Evolutionary conservation across 805 yeast genomes (phyloP), one percentile per base, ranked within the genome.

Genomic region (Candida golubevii): DNA sequence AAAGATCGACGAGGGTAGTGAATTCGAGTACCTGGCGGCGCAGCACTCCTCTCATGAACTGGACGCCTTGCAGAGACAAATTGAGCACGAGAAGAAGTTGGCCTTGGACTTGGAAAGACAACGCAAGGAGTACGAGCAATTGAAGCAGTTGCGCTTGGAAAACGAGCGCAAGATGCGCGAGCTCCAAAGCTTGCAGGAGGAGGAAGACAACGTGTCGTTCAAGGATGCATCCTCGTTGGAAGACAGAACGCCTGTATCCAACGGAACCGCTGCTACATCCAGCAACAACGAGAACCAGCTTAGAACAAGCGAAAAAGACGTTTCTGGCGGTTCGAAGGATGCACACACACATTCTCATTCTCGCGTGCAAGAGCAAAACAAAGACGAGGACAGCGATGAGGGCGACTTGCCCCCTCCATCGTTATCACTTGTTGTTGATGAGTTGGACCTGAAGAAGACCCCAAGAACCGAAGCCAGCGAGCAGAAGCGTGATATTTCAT

Each of bases 51-150:
- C 44, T 8, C 39, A 45, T 54, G 42, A 62, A 60, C 49, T 57
- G 38, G 51, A 58, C 44, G 61, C 47, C 35, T 54, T 71, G 26
- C 62, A 66, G 45, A 51, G 60, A 42, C 65, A 72, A 51, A 59
- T 72, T 15, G 68, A 62, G 37, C 53, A 66, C 44, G 78, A 75
- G 50, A 65, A 65, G 54, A 57, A 55, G 14, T 46, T 63, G 42
- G 71, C 72, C 23, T 61, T 60, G 35, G 62, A 67, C 44, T 52
- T 72, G 41, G 78, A 73, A 50, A 45, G 50, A 14, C 62, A 65
- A 46, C 65, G 69, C 32, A 50, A 62, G 28, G 71, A 68, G 42
- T 68, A 62, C 47, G 71, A 67, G 46, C 51, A 56, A 29, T 59
- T 69, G 50, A 63, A 61, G 44, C 35, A 47, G 42, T 47, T 54